Base-by-base conservation (phyloP, 192 early-diverging fungal genomes). In the Mortierella claussenii region DNA sequence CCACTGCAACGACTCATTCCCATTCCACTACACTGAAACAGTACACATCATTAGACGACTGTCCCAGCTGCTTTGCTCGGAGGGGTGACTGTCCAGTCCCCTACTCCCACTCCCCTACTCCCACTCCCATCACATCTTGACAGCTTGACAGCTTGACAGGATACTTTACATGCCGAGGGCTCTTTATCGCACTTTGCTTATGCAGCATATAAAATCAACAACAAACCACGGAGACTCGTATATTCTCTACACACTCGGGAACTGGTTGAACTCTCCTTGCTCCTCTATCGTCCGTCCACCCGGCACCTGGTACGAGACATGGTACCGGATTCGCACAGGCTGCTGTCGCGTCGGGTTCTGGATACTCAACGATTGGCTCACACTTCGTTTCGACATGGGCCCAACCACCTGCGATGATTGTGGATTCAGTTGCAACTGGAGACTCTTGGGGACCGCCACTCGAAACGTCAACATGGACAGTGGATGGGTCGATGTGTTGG, bases 241-340 rank as follows among this genome's bases (percentile, higher is more conserved):
- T 20, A n/a, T 26, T 28, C 8, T 12, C 43, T 60, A 75, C 33
- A 60, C 47, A 3, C 43, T 36, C 5, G 70, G 70, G 36, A 75
- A 65, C 57, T 75, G 70, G 50, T 43, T 67, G 49, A 80, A 84
- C 44, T 76, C 74, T 3, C 85, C 85, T 18, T 67, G 55, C 63
- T 83, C 81, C 43, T 83, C 85, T 83, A 86, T 82, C 18, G 69
- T 80, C 30, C 78, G 79, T 13, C 82, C 85, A 21, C 68, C 74
- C n/a, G n/a, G n/a, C 24, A 81, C 66, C 15, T 65, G 34, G 65
- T 82, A 86, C 28, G 73, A 79, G 27, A 86, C 69, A 63, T 86
- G 81, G 65, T 83, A 86, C 42, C 79, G 63, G 33, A 86, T 55
- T 9, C 82, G 74, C 40, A 86, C 67, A 42, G 80, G 55, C 12